A percentile compares a stretch with the other conserved stretches of the same genome.
Conservation (phyloP, 495 filamentous ascomycete species). For the Hypoxylon trugodes region DNA sequence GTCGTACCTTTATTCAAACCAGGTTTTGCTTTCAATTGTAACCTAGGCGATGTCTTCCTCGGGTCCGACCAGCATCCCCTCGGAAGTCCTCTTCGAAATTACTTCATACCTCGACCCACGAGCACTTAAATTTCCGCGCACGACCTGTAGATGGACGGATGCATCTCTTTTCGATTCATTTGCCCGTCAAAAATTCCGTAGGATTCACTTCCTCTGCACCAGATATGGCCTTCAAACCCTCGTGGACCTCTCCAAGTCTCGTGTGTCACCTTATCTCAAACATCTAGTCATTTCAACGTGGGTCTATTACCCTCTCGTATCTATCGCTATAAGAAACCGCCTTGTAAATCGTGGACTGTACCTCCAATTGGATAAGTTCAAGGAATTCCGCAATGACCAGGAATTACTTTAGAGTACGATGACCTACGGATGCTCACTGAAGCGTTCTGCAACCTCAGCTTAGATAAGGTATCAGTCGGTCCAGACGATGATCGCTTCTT, state of each 20-base stretch:
- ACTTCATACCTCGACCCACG: slow-evolving; percentile 45
- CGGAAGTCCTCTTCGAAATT: slow-evolving; percentile 51
- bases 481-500: background rate
- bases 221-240: slow-evolving; percentile 56
- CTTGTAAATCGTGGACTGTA: background rate
- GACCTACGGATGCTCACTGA: slow-evolving; percentile 55
- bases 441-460: slow-evolving; percentile 58
- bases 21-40: background rate
- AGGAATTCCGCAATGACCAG: slow-evolving; percentile 36
- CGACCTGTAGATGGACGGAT: slow-evolving; percentile 56
- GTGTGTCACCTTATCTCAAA: slow-evolving; percentile 49
- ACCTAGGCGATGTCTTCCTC: slow-evolving; percentile 5
- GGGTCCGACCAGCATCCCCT: slow-evolving; percentile 41
- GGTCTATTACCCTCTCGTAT: background rate
- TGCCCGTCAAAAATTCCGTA: slow-evolving; percentile 59
- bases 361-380: slow-evolving; percentile 1
- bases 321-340: background rate
- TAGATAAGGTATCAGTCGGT: slow-evolving; percentile 53
- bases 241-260: slow-evolving; percentile 57
- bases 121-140: slow-evolving; percentile 51
- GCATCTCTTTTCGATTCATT: slow-evolving; percentile 52
- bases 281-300: slow-evolving; percentile 54
- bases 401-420: slow-evolving; percentile 41
- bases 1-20: too few species aligned
- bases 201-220: slow-evolving; percentile 60